These are phyloP conservation scores for Boletus mariae DNA, from an alignment of 1,284 basidiomycete genomes.

Conservation along the genomic window DNA sequence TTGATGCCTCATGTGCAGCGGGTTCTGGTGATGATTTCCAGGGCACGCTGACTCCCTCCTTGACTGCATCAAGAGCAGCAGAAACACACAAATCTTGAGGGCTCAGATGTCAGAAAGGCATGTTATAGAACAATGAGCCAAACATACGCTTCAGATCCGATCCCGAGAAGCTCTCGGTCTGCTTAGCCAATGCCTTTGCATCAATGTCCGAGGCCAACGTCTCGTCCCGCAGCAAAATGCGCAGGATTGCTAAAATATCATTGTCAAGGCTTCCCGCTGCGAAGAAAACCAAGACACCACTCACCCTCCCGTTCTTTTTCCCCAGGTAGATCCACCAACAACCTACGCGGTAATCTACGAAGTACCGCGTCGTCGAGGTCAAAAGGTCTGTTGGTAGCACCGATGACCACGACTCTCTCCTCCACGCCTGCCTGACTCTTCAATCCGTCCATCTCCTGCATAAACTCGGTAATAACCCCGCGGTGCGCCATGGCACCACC, in stretches of 20 bases:
- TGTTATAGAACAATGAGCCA: background rate
- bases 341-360: slow-evolving; percentile 75
- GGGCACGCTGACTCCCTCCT: slow-evolving; percentile 76
- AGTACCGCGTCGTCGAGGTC: slow-evolving; percentile 85
- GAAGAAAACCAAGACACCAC: slow-evolving; percentile 18
- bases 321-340: slow-evolving; percentile 84
- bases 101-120: slow-evolving; percentile 14
- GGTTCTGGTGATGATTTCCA: slow-evolving; percentile 46
- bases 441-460: slow-evolving; percentile 98
- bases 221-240: slow-evolving; percentile 80
- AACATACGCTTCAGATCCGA: slow-evolving; percentile 89
- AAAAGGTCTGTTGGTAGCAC: slow-evolving; percentile 89
- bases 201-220: slow-evolving; percentile 66
- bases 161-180: slow-evolving; percentile 85
- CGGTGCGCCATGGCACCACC: slow-evolving; percentile 83
- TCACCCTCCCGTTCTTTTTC: slow-evolving; percentile 77
- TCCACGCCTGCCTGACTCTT: slow-evolving; percentile 64
- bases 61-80: slow-evolving; percentile 84
- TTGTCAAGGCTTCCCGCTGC: slow-evolving; percentile 2
- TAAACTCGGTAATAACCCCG: slow-evolving; percentile 88
- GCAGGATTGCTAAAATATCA: slow-evolving; percentile 66
- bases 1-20: slow-evolving; percentile 8
- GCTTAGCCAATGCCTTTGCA: slow-evolving; percentile 58
- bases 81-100: slow-evolving; percentile 80
- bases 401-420: slow-evolving; percentile 87